Base-by-base conservation (phyloP, 2,329 filamentous ascomycete species). In the Penicillium sp. region DNA sequence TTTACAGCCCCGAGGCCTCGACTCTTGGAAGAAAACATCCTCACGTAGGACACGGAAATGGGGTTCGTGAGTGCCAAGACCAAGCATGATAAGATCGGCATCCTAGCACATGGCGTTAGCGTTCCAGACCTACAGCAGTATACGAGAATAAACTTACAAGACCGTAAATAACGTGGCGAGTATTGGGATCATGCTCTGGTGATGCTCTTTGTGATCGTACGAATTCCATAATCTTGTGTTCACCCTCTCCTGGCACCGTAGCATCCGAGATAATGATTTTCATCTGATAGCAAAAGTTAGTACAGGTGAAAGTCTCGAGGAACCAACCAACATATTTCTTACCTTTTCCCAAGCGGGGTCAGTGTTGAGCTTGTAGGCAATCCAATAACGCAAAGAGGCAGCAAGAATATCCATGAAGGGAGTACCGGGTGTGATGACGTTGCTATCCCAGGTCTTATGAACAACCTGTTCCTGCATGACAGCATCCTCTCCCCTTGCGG, bases 201-300 rank as follows among this genome's bases (percentile, higher is more conserved):
- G 91, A 95, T 50, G 90, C 86, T 69, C 95, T 88, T 76, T 99
- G 96, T 37, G 93, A 96, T 69, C 95, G 88, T 64, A 99, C 86
- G 74, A 98, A 99, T 66, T 95, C 88, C 95, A 99, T 99, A 71
- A 99, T 98, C 77, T 99, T 99, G 77, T 99, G 95, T 79, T 99
- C 95, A 73, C 95, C 95, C 78, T 99, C 95, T 72, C 95, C 95
- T 54, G 95, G 95, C 39, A 99, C 93, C 42, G 93, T 97, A 53
- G 95, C 93, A 80, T 99, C 95, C 9, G 95, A 99, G 65, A 99
- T 98, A 75, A 99, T 96, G 74, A 99, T 85, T 82, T 99, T 99
- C 74, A 97, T 82, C 77, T 83, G 69, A 23, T 44, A 35, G 27
- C 13, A 29, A 51, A 31, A 11, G 21, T 11, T 45, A 51, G n/a